Evolutionary conservation across 2,329 filamentous ascomycete species (phyloP), one percentile per base, ranked within the genome.

Genomic region (Penicillium sp.): DNA sequence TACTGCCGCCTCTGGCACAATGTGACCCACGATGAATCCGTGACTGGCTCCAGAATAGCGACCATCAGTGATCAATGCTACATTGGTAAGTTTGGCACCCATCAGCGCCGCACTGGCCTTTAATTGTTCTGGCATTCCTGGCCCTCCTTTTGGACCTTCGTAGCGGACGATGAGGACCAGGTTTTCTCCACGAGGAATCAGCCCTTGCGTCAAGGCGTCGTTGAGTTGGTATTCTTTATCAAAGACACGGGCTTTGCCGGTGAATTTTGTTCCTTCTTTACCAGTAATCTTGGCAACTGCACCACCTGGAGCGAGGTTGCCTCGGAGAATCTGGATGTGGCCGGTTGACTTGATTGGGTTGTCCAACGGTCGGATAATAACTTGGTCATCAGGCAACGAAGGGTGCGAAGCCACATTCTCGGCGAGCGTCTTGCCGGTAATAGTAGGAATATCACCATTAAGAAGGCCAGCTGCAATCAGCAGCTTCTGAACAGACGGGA

Each of bases 221-320:
- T 96, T 88, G 49, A 97, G 87, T 68, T 89, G 85, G 68, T 88
- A 84, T 78, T 97, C 94, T 72, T 95, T 94, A 78, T 97, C 83
- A 76, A 95, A 98, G 50, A 96, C 91, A 21, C 88, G 85, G 0
- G 92, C 94, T 66, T 87, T 88, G 53, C 94, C 94, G 0, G 84
- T 89, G 78, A 98, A 98, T 13, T 80, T 82, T 7, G 93, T 84
- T 2, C 94, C 94, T 77, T 98, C 94, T 76, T 97, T 97, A 41
- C 94, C 94, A 0, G 94, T 97, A 77, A 98, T 97, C 79, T 98
- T 98, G 63, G 93, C 93, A 1, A 98, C 93, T 1, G 93, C 91
- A 38, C 94, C 94, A 11, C 88, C 90, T 1, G 94, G 94, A 3
- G 93, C 92, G 35, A 97, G 85, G 75, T 96, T 97, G 21, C 94